Evolutionary conservation across 805 yeast species (phyloP), one percentile per base, ranked within the genome.

Genomic region (Huiozyma naganishii): DNA sequence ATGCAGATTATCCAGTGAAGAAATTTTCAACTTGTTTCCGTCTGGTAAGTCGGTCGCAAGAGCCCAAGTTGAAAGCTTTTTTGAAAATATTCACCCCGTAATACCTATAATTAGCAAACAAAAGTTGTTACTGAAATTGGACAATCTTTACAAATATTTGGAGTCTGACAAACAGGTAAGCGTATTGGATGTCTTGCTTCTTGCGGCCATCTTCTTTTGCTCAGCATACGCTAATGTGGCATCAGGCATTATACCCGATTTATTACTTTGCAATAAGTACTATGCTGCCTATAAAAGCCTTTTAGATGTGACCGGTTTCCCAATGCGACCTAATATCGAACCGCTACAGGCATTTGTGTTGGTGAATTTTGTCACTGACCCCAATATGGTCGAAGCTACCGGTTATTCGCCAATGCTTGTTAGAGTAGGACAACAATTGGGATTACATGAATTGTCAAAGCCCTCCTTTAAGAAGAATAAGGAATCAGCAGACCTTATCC

Each of bases 361-460:
- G 7, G 54, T 55, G 1, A 55, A 56, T 42, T 57, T 57, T 46
- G 48, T 58, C 2, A 42, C 49, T 7, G 63, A 58, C 43, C 63
- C 63, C 6, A 58, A 58, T 42, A 58, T 58, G 63, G 53, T 52
- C 1, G 48, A 50, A 27, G 50, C 55, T 6, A 41, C 51, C 7
- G 54, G 51, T 3, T 46, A 54, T 40, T 53, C 63, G 1, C 47
- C 59, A 9, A 56, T 55, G 54, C 41, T 56, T 11, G 51, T 57
- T 4, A 51, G 61, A 33, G 46, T 56, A 29, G 59, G 52, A 4
- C 61, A 58, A 45, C 59, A 57, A 30, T 32, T 56, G 23, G 57
- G 59, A 8, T 27, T 58, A 29, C 50, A 52, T 37, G 52, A 45
- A 30, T 36, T 41, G 11, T 29, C 35, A 6, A 34, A 37, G 32